Conservation (phyloP, 768 basidiomycete species). For the Termitomyces sp. region DNA sequence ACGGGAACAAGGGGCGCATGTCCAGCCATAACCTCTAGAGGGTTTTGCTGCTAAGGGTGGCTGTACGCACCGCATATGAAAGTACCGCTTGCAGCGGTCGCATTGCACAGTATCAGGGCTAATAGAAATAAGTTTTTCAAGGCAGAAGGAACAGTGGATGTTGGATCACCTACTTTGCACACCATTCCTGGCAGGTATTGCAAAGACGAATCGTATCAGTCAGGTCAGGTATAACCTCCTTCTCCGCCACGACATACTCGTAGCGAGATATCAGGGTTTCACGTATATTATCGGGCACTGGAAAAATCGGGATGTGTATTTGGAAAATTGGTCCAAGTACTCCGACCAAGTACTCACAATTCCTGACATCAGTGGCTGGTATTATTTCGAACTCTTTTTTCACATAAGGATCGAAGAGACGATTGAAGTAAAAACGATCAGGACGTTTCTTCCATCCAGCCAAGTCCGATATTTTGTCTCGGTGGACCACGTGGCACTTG, state of each 20-base stretch:
- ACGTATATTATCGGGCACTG: constrained; percentile 82
- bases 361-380: constrained; percentile 79
- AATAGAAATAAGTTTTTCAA: constrained; percentile 18
- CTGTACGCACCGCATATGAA: constrained; percentile 93
- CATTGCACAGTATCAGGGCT: constrained; percentile 87
- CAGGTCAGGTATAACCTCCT: constrained; percentile 87
- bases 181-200: constrained; percentile 85
- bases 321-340: constrained; percentile 27
- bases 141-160: constrained; percentile 17
- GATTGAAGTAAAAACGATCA: constrained; percentile 95
- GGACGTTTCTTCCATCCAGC: constrained; percentile 91
- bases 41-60: constrained; percentile 91
- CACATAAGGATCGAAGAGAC: constrained; percentile 96
- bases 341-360: constrained; percentile 56
- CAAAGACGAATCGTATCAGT: constrained; percentile 86
- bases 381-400: constrained; percentile 98
- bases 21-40: constrained; percentile 96
- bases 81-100: constrained; percentile 88
- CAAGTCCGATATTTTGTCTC: constrained; percentile 92
- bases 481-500: constrained; percentile 90
- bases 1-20: constrained; percentile 89
- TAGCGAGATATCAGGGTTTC: constrained; percentile 78
- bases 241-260: constrained; percentile 94
- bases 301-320: constrained; percentile 21
- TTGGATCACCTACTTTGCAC: constrained; percentile 63